Evolutionary conservation across 176 grass and related monocot species (phyloP), one percentile per base, ranked within the genome.

Genomic region (Carex littledalei): DNA sequence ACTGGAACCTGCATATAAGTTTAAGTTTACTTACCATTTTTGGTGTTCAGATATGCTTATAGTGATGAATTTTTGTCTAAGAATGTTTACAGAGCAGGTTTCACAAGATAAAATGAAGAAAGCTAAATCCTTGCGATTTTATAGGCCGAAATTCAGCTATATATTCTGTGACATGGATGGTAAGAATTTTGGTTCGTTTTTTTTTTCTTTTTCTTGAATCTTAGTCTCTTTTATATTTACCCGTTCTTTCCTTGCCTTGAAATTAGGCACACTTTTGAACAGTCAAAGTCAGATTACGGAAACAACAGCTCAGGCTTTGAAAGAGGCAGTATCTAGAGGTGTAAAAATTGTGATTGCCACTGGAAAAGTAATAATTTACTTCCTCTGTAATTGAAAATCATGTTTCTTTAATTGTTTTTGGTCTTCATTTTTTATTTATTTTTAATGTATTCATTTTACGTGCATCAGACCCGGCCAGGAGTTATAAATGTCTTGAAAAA

Each of bases 121-220:
- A 88, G 81, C 86, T 84, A 88, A 87, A 37, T 91, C n/a, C 67
- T 87, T 98, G n/a, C 86, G 96, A 71, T 98, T 98, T 85, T 98
- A 93, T 83, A 94, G 88, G 87, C 96, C 93, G 76, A 98, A 98
- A 74, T 98, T 95, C 87, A 93, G 86, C 68, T 94, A 92, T 87
- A 94, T 98, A 29, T 98, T 98, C 76, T 98, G 93, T 84, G 96
- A 98, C 87, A 87, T 98, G 93, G 96, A 98, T 93, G 96, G 96
- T 98, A 91, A 67, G 80, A 67, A 54, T 43, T 39, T 86, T 62
- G 52, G 50, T 86, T 20, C 22, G 85, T 56, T 26, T 22, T 54
- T 45, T 57, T 65, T 81, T 88, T 37, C 69, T 84, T 76, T 29
- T 24, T 74, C 29, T 80, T 71, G 62, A 84, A 53, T 67, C 57